These are phyloP conservation scores for Amanita brunnescens DNA, from an alignment of 768 basidiomycete genomes.

Conservation along the genomic window DNA sequence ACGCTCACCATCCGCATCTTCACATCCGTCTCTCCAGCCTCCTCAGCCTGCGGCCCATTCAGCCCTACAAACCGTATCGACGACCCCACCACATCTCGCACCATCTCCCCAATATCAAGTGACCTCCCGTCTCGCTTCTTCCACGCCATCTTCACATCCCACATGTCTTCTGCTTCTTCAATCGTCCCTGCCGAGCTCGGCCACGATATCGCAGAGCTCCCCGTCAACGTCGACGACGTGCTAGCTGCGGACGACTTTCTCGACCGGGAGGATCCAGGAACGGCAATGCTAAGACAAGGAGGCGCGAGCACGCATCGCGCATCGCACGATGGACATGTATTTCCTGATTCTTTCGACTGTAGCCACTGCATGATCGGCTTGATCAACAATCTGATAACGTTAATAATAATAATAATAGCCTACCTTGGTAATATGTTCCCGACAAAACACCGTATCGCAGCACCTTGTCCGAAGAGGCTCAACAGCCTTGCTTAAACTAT, in stretches of 20 bases:
- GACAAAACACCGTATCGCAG: not conserved
- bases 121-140: not conserved
- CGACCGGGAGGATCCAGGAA: not conserved
- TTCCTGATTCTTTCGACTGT: not conserved
- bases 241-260: not conserved
- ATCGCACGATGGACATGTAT: slow-evolving; percentile 1
- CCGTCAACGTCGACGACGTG: not conserved
- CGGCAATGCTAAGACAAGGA: not conserved
- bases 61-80: too few species aligned
- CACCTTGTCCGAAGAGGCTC: not conserved
- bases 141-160: not conserved
- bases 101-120: not conserved
- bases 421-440: not conserved
- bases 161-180: not conserved
- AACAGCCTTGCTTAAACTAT: not conserved
- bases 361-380: too few species aligned
- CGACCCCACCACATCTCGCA: not conserved
- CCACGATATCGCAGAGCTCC: too few species aligned
- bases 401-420: too few species aligned
- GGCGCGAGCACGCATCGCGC: not conserved
- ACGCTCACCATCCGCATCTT: not conserved
- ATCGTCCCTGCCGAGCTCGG: too few species aligned
- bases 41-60: too few species aligned
- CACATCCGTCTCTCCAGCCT: not conserved
- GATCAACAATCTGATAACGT: too few species aligned